Base-by-base conservation (phyloP, 306 rosid genomes). In the Nissolia schottii region DNA sequence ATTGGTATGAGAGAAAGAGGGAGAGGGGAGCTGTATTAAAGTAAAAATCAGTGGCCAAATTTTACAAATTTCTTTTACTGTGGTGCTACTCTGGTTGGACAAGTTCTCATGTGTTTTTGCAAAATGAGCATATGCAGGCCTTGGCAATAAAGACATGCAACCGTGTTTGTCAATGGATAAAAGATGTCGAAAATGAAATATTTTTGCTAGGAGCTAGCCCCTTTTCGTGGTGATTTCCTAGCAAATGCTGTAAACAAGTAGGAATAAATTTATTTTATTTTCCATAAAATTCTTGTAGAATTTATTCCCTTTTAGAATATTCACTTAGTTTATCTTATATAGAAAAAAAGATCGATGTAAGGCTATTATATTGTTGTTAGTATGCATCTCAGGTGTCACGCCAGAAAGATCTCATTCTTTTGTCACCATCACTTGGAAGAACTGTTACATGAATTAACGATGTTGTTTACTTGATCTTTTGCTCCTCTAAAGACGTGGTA, bases 121-220 rank as follows among this genome's bases (percentile, higher is more conserved):
- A 75, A 69, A 6, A 16, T 81, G 59, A 73, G 24, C 41, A 19
- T 69, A 59, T 87, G 82, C 96, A 94, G 99, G 97, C 90, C 73
- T 67, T 75, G 86, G 99, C 99, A 19, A 91, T 91, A 81, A 86
- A 88, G 85, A 87, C 90, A 46, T 94, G 99, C 92, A 91, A 91
- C 83, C 90, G 84, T 65, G 96, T 94, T 78, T 91, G 96, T 84
- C 99, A 91, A 79, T 94, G 99, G 99, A 88, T 94, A 62, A 91
- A 91, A 83, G 99, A 94, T 25, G 95, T 94, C 19, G 99, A 94
- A 79, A 91, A 91, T 22, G 99, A 94, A 76, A 87, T 94, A 43
- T 94, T 94, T 84, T 88, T 94, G 91, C 89, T 91, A 77, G 99
- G 99, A 81, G 94, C 97, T 61, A 94, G 97, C 89, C 99, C 99